These are phyloP conservation scores for Herpetospermum pedunculosum DNA, from an alignment of 306 rosid species.

Conservation along the genomic window DNA sequence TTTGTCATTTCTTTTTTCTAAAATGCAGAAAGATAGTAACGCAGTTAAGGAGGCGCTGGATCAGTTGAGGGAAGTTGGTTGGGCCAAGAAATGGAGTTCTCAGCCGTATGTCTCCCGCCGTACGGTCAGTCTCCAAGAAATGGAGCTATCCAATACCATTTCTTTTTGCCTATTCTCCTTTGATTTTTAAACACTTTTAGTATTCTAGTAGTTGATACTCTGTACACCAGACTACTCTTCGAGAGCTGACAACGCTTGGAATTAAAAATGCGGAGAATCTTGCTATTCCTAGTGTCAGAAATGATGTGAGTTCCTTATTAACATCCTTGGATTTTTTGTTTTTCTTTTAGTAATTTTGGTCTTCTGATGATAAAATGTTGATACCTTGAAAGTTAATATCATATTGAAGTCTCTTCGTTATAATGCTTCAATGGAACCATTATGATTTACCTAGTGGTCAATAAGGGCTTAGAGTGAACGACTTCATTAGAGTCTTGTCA, in stretches of 20 bases:
- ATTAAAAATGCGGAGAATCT: constrained; percentile 85
- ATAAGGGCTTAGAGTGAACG: no score
- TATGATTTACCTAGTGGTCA: no score
- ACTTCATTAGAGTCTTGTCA: no score
- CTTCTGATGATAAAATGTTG: not conserved
- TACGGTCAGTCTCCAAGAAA: constrained; percentile 89
- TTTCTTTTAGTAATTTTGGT: not conserved
- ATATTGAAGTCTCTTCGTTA: not conserved
- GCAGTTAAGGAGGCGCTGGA: constrained; percentile 76
- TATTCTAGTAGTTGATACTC: no score
- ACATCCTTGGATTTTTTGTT: not conserved
- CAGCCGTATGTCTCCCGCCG: constrained; percentile 92
- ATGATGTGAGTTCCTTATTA: constrained; percentile 47
- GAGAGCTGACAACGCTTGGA: constrained; percentile 80
- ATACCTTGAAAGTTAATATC: not conserved
- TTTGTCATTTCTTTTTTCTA: no score
- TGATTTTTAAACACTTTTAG: no score
- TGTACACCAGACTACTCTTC: constrained; percentile 57
- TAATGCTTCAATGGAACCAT: not conserved
- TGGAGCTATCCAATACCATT: no score
- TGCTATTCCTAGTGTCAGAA: constrained; percentile 92
- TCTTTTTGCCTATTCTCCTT: no score
- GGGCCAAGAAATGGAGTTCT: constrained; percentile 97
- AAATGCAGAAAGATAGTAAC: constrained; percentile 68
- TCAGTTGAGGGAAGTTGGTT: constrained; percentile 64